A percentile compares a stretch with the other conserved stretches of the same genome.
Evolutionary conservation across 1,284 basidiomycete species (phyloP).

Genomic region (Heterobasidion parviporum): DNA sequence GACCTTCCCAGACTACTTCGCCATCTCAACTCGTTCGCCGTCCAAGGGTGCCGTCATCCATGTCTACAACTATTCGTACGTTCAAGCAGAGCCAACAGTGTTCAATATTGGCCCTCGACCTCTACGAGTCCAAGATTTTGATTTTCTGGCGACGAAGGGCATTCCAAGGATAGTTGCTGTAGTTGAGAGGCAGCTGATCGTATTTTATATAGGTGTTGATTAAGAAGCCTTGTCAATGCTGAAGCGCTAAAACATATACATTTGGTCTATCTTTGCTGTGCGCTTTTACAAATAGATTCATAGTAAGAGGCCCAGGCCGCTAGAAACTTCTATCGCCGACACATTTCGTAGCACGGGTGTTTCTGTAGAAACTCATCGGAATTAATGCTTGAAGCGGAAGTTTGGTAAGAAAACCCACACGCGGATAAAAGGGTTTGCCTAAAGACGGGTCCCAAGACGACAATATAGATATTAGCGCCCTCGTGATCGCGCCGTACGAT

Average conservation of each 20-base stretch:
- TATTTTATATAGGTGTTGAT: slow-evolving; percentile 28
- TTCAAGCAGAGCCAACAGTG: slow-evolving; percentile 52
- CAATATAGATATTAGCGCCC: not conserved
- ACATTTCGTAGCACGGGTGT: too few relatives aligned
- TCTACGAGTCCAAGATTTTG: slow-evolving; percentile 62
- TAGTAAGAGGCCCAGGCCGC: too few relatives aligned
- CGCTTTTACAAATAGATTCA: too few relatives aligned
- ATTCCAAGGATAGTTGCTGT: slow-evolving; percentile 61
- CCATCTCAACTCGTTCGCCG: slow-evolving; percentile 44
- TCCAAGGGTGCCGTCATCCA: slow-evolving; percentile 52
- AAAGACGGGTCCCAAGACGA: not conserved
- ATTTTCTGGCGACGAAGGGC: slow-evolving; percentile 53
- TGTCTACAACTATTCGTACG: slow-evolving; percentile 56
- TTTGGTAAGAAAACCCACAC: not conserved
- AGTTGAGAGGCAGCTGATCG: slow-evolving; percentile 44
- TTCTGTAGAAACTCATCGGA: too few relatives aligned
- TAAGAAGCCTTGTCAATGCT: not conserved
- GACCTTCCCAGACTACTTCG: slow-evolving; percentile 68
- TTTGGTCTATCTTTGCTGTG: not conserved
- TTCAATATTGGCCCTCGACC: slow-evolving; percentile 53
- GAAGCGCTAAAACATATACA: too few relatives aligned
- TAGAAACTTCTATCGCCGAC: too few relatives aligned
- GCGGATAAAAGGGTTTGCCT: not conserved
- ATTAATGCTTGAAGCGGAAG: too few relatives aligned
- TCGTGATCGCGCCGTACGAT: not conserved